Base-by-base conservation (phyloP, 129 eudicot genomes). In the Apium graveolens region DNA sequence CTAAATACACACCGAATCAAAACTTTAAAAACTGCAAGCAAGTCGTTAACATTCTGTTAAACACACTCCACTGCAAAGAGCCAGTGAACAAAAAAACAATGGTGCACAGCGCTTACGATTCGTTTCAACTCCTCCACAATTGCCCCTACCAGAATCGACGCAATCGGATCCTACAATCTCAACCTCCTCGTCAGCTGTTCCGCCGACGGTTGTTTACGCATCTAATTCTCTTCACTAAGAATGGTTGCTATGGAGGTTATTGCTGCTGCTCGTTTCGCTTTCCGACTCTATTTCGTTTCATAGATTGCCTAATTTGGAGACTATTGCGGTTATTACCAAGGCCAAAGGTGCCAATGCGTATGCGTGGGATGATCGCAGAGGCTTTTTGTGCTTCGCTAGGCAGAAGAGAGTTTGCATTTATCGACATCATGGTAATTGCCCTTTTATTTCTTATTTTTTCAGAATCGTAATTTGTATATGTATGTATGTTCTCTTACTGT, bases 291-390 rank as follows among this genome's bases (percentile, higher is more conserved):
- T 96, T 57, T 91, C 89, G 46, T 83, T 96, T 27, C 91, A 92
- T 49, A 76, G 88, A 81, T 74, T 92, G 1, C 99, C 99, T 1
- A 89, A 83, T 87, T 79, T 96, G 82, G 99, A 96, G 85, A 81
- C 90, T 0, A 34, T 86, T 55, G 95, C 95, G 10, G 97, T 96
- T 43, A 90, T 96, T 81, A 84, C 97, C 0, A 96, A 96, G 83
- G 99, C 97, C 0, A 96, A 92, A 84, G 97, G 99, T 37, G 99
- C 97, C 10, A 86, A 92, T 86, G 87, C 80, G 16, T 92, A 82
- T 73, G 78, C 90, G 51, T 96, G 99, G 99, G 97, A 96, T 77
- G 99, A 92, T 66, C 74, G 78, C 71, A 82, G 97, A 72, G 99
- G 97, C 10, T 86, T 86, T 76, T 66, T 92, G 83, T 90, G 97